These are phyloP conservation scores for Termitomyces sp. DNA, from an alignment of 768 basidiomycete species.

Conservation along the genomic window DNA sequence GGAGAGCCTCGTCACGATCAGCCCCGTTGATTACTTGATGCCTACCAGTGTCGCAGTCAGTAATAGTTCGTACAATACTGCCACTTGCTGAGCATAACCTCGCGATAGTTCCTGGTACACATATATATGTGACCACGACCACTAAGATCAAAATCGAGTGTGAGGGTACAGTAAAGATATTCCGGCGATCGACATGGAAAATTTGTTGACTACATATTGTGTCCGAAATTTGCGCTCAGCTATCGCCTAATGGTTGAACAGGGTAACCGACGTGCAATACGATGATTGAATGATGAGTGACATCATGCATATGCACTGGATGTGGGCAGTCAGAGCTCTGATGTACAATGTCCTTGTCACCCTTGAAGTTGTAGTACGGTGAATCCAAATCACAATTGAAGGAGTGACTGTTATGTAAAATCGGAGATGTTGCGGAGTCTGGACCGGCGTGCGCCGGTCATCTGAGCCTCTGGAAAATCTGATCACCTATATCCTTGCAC, in stretches of 20 bases:
- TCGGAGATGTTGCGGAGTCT: slow-evolving; percentile 11
- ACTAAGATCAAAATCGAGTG: background rate
- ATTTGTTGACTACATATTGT: background rate
- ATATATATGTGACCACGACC: background rate
- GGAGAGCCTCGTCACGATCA: no score
- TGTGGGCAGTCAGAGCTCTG: background rate
- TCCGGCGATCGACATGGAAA: background rate
- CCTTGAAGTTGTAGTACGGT: no score
- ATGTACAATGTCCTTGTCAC: background rate
- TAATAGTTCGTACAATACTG: background rate
- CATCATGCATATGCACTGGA: background rate
- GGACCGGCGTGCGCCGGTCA: background rate
- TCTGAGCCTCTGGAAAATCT: background rate
- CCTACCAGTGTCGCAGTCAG: background rate
- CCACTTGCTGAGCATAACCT: background rate
- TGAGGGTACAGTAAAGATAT: background rate
- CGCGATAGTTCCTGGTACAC: background rate
- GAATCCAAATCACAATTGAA: background rate
- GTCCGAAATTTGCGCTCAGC: background rate
- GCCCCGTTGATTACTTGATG: no score
- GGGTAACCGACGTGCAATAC: background rate
- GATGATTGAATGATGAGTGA: background rate
- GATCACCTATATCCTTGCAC: background rate
- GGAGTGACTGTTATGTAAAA: background rate
- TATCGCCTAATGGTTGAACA: background rate